A percentile compares a stretch with the other conserved stretches of the same genome.
Conservation (phyloP, 2,329 filamentous ascomycete species). For the Ascocoryne sarcoides region DNA sequence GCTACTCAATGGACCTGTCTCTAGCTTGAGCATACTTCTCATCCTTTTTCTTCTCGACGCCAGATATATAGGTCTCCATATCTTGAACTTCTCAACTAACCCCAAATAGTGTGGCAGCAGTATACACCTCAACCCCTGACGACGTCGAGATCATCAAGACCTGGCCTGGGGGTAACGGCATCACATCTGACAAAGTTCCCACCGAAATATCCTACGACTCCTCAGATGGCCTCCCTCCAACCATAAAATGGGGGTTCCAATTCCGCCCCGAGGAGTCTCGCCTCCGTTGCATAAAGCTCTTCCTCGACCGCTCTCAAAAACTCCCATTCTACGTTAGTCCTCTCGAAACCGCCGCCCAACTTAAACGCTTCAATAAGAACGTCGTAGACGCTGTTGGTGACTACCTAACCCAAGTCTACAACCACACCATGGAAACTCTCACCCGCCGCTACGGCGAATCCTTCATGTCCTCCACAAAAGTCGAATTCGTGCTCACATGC, state of each 20-base stretch:
- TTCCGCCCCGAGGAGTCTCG: conserved; percentile 70
- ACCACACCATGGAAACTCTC: conserved; percentile 71
- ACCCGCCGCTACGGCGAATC: conserved; percentile 66
- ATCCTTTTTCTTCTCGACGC: too few species aligned
- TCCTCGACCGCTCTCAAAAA: conserved; percentile 72
- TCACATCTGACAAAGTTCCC: conserved; percentile 82
- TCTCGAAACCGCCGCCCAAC: conserved; percentile 65
- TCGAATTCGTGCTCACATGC: conserved; percentile 73
- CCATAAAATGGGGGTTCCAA: conserved; percentile 71
- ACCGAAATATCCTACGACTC: conserved; percentile 60
- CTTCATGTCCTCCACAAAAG: conserved; percentile 67
- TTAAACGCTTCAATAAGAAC: conserved; percentile 66
- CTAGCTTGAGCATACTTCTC: too few species aligned
- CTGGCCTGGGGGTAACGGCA: conserved; percentile 76
- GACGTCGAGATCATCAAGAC: conserved; percentile 78
- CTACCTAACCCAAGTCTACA: conserved; percentile 67
- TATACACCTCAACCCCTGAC: conserved; percentile 68
- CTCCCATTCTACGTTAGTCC: conserved; percentile 73
- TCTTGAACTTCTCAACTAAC: too few species aligned
- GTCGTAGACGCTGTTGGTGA: conserved; percentile 73
- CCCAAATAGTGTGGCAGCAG: conserved; percentile 62
- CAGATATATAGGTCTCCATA: too few species aligned
- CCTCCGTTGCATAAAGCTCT: conserved; percentile 75
- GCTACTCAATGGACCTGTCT: too few species aligned
- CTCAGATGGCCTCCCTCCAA: conserved; percentile 34